Evolutionary conservation across 2,329 filamentous ascomycete species (phyloP).

Genomic region (Lachnellula occidentalis): DNA sequence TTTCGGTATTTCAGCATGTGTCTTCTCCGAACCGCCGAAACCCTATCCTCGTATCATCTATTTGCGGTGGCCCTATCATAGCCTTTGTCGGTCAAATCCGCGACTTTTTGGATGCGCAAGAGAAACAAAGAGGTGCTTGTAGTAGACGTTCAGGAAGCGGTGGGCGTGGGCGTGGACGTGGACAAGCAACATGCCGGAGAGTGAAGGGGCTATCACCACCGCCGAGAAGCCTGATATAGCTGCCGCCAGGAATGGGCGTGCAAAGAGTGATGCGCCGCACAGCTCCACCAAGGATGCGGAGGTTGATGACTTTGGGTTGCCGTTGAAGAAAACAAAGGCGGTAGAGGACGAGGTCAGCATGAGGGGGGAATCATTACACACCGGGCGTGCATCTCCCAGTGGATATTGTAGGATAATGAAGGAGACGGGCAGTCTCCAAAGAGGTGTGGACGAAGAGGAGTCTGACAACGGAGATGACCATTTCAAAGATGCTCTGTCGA

Average conservation of each 20-base stretch:
- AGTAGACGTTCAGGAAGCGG: neutral
- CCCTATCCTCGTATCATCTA: neutral
- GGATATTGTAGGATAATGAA: slow-evolving; percentile 6
- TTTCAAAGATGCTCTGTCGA: slow-evolving; percentile 35
- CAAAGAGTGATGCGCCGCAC: slow-evolving; percentile 16
- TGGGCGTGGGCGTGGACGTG: slow-evolving; percentile 9
- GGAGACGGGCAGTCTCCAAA: slow-evolving; percentile 15
- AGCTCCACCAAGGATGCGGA: slow-evolving; percentile 32
- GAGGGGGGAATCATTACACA: neutral
- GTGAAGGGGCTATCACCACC: slow-evolving; percentile 16
- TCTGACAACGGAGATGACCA: slow-evolving; percentile 37
- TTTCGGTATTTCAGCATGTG: slow-evolving; percentile 13
- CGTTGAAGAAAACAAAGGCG: slow-evolving; percentile 47
- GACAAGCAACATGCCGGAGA: slow-evolving; percentile 29
- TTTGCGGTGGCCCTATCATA: neutral
- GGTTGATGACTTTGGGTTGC: slow-evolving; percentile 67
- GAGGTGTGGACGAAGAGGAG: slow-evolving; percentile 19
- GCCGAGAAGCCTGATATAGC: slow-evolving; percentile 15
- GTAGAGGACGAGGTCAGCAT: slow-evolving; percentile 10
- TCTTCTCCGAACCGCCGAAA: slow-evolving; percentile 13
- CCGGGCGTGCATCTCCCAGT: slow-evolving; percentile 5
- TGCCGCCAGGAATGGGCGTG: slow-evolving; percentile 2
- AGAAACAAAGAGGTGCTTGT: neutral
- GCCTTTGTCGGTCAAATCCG: neutral
- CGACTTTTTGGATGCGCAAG: neutral